Evolutionary conservation across 2,329 filamentous ascomycete genomes (phyloP), one percentile per base, ranked within the genome.

Genomic region (Calonectria hongkongensis): DNA sequence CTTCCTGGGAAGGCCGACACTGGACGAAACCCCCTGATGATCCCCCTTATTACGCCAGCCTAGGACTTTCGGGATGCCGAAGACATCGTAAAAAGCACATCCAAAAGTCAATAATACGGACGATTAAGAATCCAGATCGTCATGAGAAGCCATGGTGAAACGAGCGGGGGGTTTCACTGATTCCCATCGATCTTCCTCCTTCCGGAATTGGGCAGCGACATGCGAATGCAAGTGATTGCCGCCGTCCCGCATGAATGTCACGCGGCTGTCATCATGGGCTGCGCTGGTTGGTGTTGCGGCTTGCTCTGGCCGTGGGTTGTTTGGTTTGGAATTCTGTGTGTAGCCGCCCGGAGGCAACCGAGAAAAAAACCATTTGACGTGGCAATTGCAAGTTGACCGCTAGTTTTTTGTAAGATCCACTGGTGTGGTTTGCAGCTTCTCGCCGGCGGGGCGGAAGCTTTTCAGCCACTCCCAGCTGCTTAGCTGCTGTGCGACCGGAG

Each of bases 271-370:
- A 56, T 65, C 58, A 41, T 62, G 60, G 54, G 56, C 25, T 71
- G 39, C 50, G 47, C 45, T 66, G 68, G 63, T 66, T 62, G 68
- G 63, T 64, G 64, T 60, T 48, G 66, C 39, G 68, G 47, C 36
- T 63, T 43, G 33, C 50, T 36, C 48, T 47, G 62, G 28, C 33
- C 39, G 62, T 36, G n/a, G 58, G 66, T 72, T 73, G 73, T 78
- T 78, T 77, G 70, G 72, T 70, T 75, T 78, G 64, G 63, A 74
- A 67, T 76, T 76, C 45, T 51, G 62, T 27, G 60, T 47, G 63
- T 73, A 79, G 54, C 70, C 78, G 78, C 78, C 73, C 67, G 70
- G 74, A 74, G 68, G 72, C 66, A 76, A 70, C 77, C 77, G 77
- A 78, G 54, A 28, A 51, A 72, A 64, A 48, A 54, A 62, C 50